Percentiles rank a stretch among this genome's conserved stretches.
Evolutionary conservation across 1,139 yeast species (phyloP).

Genomic region (Kodamaea sp.): DNA sequence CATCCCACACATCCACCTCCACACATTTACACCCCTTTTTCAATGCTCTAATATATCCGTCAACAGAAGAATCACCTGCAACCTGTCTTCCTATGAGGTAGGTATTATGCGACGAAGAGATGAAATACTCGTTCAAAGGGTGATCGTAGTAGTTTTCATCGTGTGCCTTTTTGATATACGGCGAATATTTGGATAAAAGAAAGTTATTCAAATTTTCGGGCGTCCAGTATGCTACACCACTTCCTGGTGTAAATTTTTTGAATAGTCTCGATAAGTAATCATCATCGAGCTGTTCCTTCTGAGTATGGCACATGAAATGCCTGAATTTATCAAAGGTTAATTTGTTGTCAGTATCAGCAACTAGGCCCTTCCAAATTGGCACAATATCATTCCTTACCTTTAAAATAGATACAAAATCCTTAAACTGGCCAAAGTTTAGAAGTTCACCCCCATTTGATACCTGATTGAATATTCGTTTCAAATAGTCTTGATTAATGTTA

Average conservation of each 20-base stretch:
- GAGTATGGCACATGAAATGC: slow-evolving; percentile 47
- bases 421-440: slow-evolving; percentile 68
- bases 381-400: slow-evolving; percentile 34
- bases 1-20: slow-evolving; percentile 96
- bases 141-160: slow-evolving; percentile 46
- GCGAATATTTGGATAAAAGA: slow-evolving; percentile 45
- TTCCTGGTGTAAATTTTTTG: slow-evolving; percentile 37
- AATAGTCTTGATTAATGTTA: slow-evolving; percentile 37
- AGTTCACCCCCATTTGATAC: slow-evolving; percentile 32
- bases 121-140: slow-evolving; percentile 82
- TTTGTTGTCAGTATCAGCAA: slow-evolving; percentile 33
- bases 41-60: slow-evolving; percentile 83
- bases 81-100: slow-evolving; percentile 85
- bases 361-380: slow-evolving; percentile 20
- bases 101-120: slow-evolving; percentile 94
- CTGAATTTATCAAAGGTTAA: slow-evolving; percentile 34
- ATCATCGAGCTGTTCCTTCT: slow-evolving; percentile 41
- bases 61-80: slow-evolving; percentile 88
- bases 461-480: slow-evolving; percentile 39
- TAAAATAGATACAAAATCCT: slow-evolving; percentile 56
- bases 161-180: slow-evolving; percentile 27
- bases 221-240: slow-evolving; percentile 28
- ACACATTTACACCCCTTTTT: slow-evolving; percentile 92
- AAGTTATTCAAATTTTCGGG: slow-evolving; percentile 52
- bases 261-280: slow-evolving; percentile 37